Evolutionary conservation across 345 rosid species (phyloP).

Genomic region (Salix dunnii): DNA sequence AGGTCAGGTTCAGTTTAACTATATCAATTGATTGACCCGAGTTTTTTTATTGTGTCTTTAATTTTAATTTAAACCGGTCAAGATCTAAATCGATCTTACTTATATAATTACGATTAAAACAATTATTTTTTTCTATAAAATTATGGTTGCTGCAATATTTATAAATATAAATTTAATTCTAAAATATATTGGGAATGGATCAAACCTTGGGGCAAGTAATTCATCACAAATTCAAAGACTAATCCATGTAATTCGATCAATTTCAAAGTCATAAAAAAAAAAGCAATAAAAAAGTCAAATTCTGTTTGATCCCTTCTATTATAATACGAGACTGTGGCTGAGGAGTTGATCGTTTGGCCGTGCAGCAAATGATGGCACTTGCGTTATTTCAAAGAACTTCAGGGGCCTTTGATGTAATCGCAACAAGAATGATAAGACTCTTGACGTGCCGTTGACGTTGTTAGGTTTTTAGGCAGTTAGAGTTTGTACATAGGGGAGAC

Average conservation of each 20-base stretch:
- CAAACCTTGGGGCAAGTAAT: neutral
- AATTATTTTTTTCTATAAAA: too few species aligned
- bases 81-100: fast-evolving
- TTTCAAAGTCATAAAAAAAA: neutral
- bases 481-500: neutral
- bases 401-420: neutral
- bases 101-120: too few species aligned
- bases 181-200: too few species aligned
- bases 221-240: neutral
- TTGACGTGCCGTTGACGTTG: conserved; percentile 7
- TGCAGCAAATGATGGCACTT: neutral
- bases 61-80: too few species aligned
- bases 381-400: neutral
- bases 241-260: neutral
- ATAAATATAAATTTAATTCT: too few species aligned
- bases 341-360: neutral
- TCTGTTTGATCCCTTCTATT: too few species aligned
- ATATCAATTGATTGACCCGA: fast-evolving
- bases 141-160: too few species aligned
- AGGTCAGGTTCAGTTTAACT: fast-evolving
- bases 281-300: neutral
- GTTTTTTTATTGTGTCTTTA: fast-evolving
- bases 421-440: neutral
- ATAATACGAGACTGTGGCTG: neutral
- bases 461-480: neutral